Percentiles rank a stretch among this genome's conserved stretches.
These are phyloP conservation scores for Cicer judaicum DNA, from an alignment of 306 rosid genomes.

Conservation along the genomic window DNA sequence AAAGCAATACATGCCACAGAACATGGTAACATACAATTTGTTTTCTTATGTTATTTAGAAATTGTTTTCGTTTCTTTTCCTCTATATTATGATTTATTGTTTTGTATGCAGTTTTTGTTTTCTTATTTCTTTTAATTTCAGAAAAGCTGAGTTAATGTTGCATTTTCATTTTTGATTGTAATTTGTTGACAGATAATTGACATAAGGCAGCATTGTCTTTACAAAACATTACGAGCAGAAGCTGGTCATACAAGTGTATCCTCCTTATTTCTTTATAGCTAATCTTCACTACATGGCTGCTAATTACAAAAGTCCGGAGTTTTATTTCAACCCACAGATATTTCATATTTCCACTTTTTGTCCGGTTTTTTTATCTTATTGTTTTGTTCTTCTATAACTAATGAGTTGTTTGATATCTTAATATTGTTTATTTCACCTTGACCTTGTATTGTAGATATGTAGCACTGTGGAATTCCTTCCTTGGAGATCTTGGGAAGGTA, in stretches of 20 bases:
- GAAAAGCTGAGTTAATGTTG: slow-evolving; percentile 19
- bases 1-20: slow-evolving; percentile 27
- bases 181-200: slow-evolving; percentile 84
- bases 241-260: slow-evolving; percentile 93
- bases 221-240: slow-evolving; percentile 86
- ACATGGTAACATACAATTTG: slow-evolving; percentile 19
- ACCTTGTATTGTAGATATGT: slow-evolving; percentile 73
- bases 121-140: slow-evolving; percentile 25
- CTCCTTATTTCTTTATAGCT: slow-evolving; percentile 59
- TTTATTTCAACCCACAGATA: slow-evolving; percentile 23
- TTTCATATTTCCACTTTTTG: slow-evolving; percentile 1
- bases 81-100: not conserved
- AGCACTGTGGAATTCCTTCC: slow-evolving; percentile 93
- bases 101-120: slow-evolving; percentile 20
- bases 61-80: slow-evolving; percentile 4
- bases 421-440: slow-evolving; percentile 53
- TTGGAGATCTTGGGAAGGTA: slow-evolving; percentile 99
- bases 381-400: slow-evolving; percentile 20
- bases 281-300: slow-evolving; percentile 27
- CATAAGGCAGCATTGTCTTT: slow-evolving; percentile 71
- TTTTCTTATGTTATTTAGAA: slow-evolving; percentile 3
- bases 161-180: slow-evolving; percentile 40
- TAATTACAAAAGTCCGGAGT: slow-evolving; percentile 24
- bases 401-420: slow-evolving; percentile 26
- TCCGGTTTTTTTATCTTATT: slow-evolving; percentile 3